A percentile compares a stretch with the other conserved stretches of the same genome.
Evolutionary conservation across 208 protist species (phyloP).

Genomic region (Wallacemonas rigidus): DNA sequence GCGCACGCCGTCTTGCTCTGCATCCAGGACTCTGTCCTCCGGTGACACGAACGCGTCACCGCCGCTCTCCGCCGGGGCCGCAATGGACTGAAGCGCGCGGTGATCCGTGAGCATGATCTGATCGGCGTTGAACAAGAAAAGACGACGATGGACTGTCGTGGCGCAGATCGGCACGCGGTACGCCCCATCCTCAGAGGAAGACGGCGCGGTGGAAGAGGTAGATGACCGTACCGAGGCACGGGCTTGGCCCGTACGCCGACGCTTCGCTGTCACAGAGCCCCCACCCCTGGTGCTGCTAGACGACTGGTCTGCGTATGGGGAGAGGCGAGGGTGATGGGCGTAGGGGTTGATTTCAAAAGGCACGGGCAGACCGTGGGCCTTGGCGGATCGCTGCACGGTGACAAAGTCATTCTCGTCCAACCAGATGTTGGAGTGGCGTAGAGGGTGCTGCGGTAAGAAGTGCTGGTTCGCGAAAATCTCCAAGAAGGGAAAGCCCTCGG

Average conservation of each 20-base stretch:
- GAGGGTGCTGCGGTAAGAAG: slow-evolving; percentile 54
- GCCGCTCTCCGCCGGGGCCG: not conserved
- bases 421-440: slow-evolving; percentile 60
- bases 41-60: not conserved
- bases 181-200: not conserved
- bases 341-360: slow-evolving; percentile 42
- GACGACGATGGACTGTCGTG: slow-evolving; percentile 20
- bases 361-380: not conserved
- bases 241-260: no score
- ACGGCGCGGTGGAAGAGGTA: no score
- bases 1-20: slow-evolving; percentile 14
- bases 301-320: slow-evolving; percentile 27
- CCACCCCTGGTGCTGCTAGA: no score
- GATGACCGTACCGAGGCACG: no score
- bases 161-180: slow-evolving; percentile 52
- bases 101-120: slow-evolving; percentile 37
- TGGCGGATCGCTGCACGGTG: not conserved
- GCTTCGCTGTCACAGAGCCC: no score
- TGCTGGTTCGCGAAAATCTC: slow-evolving; percentile 48
- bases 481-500: slow-evolving; percentile 55
- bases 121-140: slow-evolving; percentile 53
- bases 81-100: not conserved
- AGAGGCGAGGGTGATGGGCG: slow-evolving; percentile 51
- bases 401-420: slow-evolving; percentile 64
- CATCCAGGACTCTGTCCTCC: not conserved